A percentile compares a stretch with the other conserved stretches of the same genome.
Conservation (phyloP, 1,139 yeast species). For the Yamadazyma sp. region DNA sequence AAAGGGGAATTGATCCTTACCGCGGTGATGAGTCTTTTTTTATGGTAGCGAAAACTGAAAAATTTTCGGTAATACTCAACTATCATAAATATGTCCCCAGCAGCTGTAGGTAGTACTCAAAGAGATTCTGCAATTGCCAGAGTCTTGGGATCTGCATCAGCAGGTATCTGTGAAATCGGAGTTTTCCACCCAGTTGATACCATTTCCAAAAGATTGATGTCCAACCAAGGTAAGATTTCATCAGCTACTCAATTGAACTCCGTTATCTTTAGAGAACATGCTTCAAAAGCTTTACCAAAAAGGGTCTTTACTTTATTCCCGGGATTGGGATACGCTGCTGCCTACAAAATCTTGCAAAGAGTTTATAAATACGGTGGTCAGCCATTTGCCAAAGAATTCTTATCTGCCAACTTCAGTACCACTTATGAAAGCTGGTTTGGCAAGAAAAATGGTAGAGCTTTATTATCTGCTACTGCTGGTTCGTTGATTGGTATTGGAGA, state of each 20-base stretch:
- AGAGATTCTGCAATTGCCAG: conserved; percentile 92
- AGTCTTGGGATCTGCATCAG: conserved; percentile 93
- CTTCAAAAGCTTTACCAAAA: conserved; percentile 65
- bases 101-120: conserved; percentile 36
- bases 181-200: conserved; percentile 99
- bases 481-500: conserved; percentile 97
- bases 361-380: conserved; percentile 99
- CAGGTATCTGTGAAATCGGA: conserved; percentile 94
- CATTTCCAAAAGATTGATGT: conserved; percentile 95
- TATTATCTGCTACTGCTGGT: conserved; percentile 97
- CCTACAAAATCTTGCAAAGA: conserved; percentile 93
- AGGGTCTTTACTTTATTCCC: conserved; percentile 89
- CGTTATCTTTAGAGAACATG: conserved; percentile 85
- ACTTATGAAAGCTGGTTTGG: conserved; percentile 79
- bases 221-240: conserved; percentile 77
- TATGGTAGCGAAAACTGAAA: conserved; percentile 1
- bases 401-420: conserved; percentile 70
- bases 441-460: conserved; percentile 92
- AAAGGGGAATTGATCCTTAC: conserved; percentile 3
- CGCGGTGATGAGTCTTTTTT: conserved; percentile 6
- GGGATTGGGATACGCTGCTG: conserved; percentile 97
- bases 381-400: conserved; percentile 94
- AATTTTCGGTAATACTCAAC: background rate
- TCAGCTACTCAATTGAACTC: conserved; percentile 66
- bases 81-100: conserved; percentile 26